phyloP scores from a whole-genome alignment of 257 asterid species.

The Solanum chilense region DNA sequence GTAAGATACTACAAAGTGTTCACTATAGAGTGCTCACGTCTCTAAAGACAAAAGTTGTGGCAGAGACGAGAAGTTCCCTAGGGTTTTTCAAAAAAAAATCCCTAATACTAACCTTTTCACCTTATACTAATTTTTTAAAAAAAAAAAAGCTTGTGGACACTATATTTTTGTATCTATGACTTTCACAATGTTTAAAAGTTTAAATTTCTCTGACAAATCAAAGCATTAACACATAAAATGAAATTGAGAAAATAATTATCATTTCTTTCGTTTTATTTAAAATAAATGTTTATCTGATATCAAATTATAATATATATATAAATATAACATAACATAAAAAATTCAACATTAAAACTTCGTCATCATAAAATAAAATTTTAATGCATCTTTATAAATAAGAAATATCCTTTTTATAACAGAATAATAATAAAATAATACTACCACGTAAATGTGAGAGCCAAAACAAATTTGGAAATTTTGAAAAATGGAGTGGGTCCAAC shows the following conservation, averaged over 20 bases:
- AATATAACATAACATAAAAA: background rate
- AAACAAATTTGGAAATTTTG: background rate
- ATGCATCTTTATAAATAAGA: background rate
- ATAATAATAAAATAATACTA: background rate
- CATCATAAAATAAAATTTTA: background rate
- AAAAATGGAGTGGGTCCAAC: conserved; percentile 4
- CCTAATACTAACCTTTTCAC: background rate
- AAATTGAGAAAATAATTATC: background rate
- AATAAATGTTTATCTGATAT: background rate
- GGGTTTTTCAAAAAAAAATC: background rate
- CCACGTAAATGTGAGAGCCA: background rate
- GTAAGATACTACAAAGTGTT: fast-evolving
- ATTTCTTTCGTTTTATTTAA: background rate
- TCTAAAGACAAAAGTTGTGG: background rate
- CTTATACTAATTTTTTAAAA: background rate
- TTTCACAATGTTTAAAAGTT: background rate
- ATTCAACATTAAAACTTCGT: background rate
- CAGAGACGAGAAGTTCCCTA: background rate
- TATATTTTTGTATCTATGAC: background rate
- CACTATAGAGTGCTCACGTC: background rate
- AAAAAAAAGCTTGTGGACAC: background rate
- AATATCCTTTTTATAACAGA: too few species aligned
- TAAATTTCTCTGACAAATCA: background rate
- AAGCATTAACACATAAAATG: background rate
- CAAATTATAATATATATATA: background rate